Evolutionary conservation across 139 green algal genomes (phyloP).

Genomic region (Diplosphaera chodatii): DNA sequence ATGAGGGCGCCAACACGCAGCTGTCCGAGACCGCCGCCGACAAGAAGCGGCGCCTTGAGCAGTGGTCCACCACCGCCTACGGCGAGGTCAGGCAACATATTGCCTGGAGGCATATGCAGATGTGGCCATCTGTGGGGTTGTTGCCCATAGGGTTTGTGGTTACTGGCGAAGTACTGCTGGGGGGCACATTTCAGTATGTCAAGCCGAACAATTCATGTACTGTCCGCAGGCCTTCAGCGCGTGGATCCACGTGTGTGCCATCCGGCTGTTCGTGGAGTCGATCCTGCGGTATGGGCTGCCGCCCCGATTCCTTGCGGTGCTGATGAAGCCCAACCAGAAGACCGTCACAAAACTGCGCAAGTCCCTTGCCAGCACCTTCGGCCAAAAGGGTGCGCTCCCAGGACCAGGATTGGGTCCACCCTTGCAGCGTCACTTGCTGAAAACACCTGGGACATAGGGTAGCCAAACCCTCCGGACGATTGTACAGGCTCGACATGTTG

Average conservation of each 20-base stretch:
- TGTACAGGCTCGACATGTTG: too few relatives aligned
- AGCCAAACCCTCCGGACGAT: too few relatives aligned
- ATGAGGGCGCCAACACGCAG: slow-evolving; percentile 26
- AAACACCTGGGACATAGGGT: too few relatives aligned
- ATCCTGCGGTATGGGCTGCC: slow-evolving; percentile 97
- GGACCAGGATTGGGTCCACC: too few relatives aligned
- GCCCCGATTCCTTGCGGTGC: slow-evolving; percentile 66
- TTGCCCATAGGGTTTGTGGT: too few relatives aligned
- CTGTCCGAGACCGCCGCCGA: slow-evolving; percentile 57
- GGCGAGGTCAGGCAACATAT: too few relatives aligned
- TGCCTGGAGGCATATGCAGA: neutral
- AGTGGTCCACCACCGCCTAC: slow-evolving; percentile 88
- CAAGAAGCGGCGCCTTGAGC: slow-evolving; percentile 60
- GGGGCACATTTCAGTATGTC: neutral
- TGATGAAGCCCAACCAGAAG: slow-evolving; percentile 73
- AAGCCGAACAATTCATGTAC: neutral
- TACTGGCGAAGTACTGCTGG: too few relatives aligned
- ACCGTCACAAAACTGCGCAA: slow-evolving; percentile 51
- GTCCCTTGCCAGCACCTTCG: slow-evolving; percentile 49
- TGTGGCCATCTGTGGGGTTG: too few relatives aligned
- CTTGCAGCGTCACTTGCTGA: too few relatives aligned
- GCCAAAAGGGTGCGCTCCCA: neutral
- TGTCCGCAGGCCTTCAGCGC: slow-evolving; percentile 66
- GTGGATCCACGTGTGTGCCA: slow-evolving; percentile 86
- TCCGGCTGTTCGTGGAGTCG: slow-evolving; percentile 95